Conservation (phyloP, 148 eudicot genomes). For the Dianthus caryophyllus region DNA sequence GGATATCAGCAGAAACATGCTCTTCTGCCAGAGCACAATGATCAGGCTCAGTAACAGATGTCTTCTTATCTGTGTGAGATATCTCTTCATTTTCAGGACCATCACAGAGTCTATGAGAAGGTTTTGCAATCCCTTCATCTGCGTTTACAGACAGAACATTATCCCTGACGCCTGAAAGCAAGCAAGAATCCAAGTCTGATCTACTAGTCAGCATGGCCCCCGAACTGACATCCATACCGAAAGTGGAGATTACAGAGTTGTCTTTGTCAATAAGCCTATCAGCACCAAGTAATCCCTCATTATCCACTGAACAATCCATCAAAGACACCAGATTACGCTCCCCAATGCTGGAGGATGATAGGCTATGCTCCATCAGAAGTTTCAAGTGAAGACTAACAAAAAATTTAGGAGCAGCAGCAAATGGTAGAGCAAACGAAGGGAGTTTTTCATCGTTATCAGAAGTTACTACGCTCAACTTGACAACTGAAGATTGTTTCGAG, state of each 20-base stretch:
- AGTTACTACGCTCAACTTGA: slow-evolving; percentile 27
- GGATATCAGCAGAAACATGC: slow-evolving; percentile 21
- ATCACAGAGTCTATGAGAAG: slow-evolving; percentile 26
- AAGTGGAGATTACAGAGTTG: slow-evolving; percentile 19
- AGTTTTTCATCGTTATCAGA: slow-evolving; percentile 34
- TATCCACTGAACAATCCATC: slow-evolving; percentile 28
- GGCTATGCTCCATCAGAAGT: slow-evolving; percentile 63
- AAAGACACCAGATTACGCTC: slow-evolving; percentile 34
- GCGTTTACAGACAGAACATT: slow-evolving; percentile 20
- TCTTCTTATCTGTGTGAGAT: too few relatives aligned
- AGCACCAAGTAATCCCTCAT: slow-evolving; percentile 9
- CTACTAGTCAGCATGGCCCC: slow-evolving; percentile 19
- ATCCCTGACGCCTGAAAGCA: slow-evolving; percentile 12
- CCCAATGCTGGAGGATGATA: slow-evolving; percentile 40
- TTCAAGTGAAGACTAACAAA: slow-evolving; percentile 69
- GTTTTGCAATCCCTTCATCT: slow-evolving; percentile 18
- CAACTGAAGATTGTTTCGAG: slow-evolving; percentile 30
- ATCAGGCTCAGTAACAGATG: slow-evolving; percentile 14
- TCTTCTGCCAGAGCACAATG: slow-evolving; percentile 17
- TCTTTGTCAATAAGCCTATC: slow-evolving; percentile 25
- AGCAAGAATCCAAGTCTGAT: slow-evolving; percentile 22
- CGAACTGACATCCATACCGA: slow-evolving; percentile 22
- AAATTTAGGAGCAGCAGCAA: slow-evolving; percentile 63
- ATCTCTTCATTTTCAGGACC: slow-evolving; percentile 19
- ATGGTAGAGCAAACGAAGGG: slow-evolving; percentile 62